Conservation (phyloP, 805 yeast species). For the Schizosaccharomyces octosporus region DNA sequence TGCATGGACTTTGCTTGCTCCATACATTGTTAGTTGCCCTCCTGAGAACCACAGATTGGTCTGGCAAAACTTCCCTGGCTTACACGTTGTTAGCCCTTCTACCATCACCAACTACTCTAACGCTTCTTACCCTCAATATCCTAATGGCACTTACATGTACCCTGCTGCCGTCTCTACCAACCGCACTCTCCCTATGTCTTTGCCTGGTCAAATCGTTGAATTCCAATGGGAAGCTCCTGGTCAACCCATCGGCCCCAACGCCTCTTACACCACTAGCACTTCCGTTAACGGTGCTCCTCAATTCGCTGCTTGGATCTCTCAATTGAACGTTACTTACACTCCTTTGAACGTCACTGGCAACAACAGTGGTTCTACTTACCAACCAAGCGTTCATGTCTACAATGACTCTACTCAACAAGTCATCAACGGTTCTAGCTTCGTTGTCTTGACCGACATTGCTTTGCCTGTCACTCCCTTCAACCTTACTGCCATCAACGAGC, state of each 20-base stretch:
- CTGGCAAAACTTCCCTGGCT: slow-evolving; percentile 5
- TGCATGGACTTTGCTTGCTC: slow-evolving; percentile 5
- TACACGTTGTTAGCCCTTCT: slow-evolving; percentile 4
- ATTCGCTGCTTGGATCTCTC: slow-evolving; percentile 6
- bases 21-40: slow-evolving; percentile 3
- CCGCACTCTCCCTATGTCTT: slow-evolving; percentile 1
- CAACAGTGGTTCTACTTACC: slow-evolving; percentile 4
- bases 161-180: slow-evolving; percentile 4
- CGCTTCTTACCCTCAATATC: slow-evolving; percentile 1
- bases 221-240: slow-evolving; percentile 4
- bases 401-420: slow-evolving; percentile 1
- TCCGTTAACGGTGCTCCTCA: slow-evolving; percentile 3
- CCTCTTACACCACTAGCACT: slow-evolving; percentile 2
- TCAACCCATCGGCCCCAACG: slow-evolving; percentile 5
- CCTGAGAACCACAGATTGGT: slow-evolving; percentile 2
- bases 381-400: slow-evolving; percentile 3
- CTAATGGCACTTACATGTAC: slow-evolving; percentile 3
- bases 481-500: slow-evolving; percentile 3
- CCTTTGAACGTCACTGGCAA: slow-evolving; percentile 1
- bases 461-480: slow-evolving; percentile 4
- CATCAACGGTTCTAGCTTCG: slow-evolving; percentile 4
- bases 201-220: slow-evolving; percentile 1
- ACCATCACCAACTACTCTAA: neutral
- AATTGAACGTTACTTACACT: slow-evolving; percentile 5
- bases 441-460: slow-evolving; percentile 3